phyloP scores from a whole-genome alignment of 768 basidiomycete genomes.

The Leccinum obscurum region DNA sequence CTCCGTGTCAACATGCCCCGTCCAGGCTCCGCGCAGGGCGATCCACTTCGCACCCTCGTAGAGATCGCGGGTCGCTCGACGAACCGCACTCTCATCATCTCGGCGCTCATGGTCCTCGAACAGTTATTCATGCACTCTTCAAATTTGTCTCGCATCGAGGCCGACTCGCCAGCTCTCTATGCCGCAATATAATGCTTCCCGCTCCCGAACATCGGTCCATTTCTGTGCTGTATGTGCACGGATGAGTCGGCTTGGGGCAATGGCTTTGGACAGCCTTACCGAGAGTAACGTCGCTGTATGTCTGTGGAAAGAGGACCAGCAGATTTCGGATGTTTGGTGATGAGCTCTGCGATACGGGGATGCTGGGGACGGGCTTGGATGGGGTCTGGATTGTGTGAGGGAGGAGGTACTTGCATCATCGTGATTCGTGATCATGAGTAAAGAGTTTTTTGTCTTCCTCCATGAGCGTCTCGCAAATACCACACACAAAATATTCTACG shows the following conservation, averaged over 20 bases:
- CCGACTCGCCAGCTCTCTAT: too few species aligned
- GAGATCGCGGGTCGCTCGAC: too few species aligned
- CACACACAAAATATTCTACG: constrained; percentile 49
- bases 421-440: neutral
- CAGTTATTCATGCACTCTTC: too few species aligned
- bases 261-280: constrained; percentile 37
- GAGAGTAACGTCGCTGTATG: constrained; percentile 70
- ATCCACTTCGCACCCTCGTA: too few species aligned
- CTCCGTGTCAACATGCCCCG: too few species aligned
- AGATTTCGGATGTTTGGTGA: constrained; percentile 60
- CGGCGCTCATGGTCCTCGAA: too few species aligned
- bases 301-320: constrained; percentile 66
- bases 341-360: constrained; percentile 43
- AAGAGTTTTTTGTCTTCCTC: neutral
- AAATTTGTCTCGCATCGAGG: too few species aligned
- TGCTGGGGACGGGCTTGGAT: constrained; percentile 37
- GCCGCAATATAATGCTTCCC: too few species aligned
- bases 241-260: neutral
- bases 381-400: neutral
- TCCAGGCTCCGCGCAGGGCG: too few species aligned
- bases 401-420: constrained; percentile 10
- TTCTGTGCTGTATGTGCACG: constrained; percentile 55
- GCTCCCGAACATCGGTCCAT: constrained; percentile 58
- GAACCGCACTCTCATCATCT: too few species aligned
- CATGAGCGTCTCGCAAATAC: constrained; percentile 20